A percentile compares a stretch with the other conserved stretches of the same genome.
Evolutionary conservation across 1,139 yeast species (phyloP).

Genomic region (Taphrina populina): DNA sequence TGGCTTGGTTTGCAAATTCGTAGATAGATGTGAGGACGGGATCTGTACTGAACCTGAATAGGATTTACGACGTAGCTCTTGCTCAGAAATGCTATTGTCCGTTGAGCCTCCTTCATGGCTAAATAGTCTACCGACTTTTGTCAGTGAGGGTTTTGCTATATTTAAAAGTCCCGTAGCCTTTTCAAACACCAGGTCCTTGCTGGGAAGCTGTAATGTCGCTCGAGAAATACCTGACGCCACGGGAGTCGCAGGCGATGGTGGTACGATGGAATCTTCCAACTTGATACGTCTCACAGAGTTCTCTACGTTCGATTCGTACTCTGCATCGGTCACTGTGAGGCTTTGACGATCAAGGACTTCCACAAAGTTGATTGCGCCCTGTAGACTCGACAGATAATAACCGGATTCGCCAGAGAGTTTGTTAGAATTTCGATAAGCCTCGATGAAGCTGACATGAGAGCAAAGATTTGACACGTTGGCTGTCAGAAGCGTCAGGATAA

Average conservation of each 20-base stretch:
- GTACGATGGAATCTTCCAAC: constrained; percentile 22
- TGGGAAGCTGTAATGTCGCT: constrained; percentile 18
- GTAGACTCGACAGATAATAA: constrained; percentile 76
- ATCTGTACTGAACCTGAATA: not conserved
- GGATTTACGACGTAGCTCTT: constrained; percentile 3
- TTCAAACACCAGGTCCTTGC: constrained; percentile 30
- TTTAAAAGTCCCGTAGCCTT: constrained; percentile 27
- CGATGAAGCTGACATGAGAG: constrained; percentile 68
- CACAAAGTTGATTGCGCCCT: constrained; percentile 75
- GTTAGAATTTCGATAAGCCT: constrained; percentile 67
- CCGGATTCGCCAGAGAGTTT: constrained; percentile 85
- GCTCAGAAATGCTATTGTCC: constrained; percentile 9
- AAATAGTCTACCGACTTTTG: constrained; percentile 25
- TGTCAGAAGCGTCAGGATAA: constrained; percentile 74
- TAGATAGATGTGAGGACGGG: too few species aligned
- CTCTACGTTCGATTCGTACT: constrained; percentile 49
- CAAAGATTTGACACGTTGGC: constrained; percentile 62
- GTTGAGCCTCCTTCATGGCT: constrained; percentile 17
- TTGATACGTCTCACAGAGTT: constrained; percentile 39
- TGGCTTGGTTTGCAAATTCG: not conserved
- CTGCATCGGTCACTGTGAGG: constrained; percentile 62
- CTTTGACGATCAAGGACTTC: constrained; percentile 58
- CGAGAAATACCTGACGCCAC: constrained; percentile 43
- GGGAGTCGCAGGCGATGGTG: constrained; percentile 25
- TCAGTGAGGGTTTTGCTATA: constrained; percentile 25